A percentile compares a stretch with the other conserved stretches of the same genome.
Conservation (phyloP, 805 yeast species). For the Blastobotrys parvus region DNA sequence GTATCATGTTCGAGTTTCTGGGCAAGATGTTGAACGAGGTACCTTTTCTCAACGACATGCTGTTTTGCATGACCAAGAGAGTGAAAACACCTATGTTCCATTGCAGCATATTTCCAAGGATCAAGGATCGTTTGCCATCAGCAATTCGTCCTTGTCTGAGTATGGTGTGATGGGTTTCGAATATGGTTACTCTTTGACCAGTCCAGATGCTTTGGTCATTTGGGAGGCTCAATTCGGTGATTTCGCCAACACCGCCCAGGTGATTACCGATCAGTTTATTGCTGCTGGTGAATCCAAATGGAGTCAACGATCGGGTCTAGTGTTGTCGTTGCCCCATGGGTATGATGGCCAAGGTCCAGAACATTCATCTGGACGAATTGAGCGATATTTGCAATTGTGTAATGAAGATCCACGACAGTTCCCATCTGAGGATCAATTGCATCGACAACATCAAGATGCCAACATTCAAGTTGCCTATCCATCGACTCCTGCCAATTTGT, state of each 20-base stretch:
- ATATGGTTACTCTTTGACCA: slow-evolving; percentile 95
- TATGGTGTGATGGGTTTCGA: slow-evolving; percentile 99
- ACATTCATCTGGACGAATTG: slow-evolving; percentile 96
- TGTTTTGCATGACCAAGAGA: slow-evolving; percentile 90
- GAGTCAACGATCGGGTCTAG: slow-evolving; percentile 97
- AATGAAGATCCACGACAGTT: slow-evolving; percentile 92
- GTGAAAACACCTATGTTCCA: slow-evolving; percentile 79
- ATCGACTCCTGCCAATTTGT: slow-evolving; percentile 92
- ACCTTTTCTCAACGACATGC: slow-evolving; percentile 99
- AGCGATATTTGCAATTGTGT: slow-evolving; percentile 90
- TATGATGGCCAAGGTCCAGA: slow-evolving; percentile 99
- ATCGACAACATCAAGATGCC: slow-evolving; percentile 97
- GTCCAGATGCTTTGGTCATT: slow-evolving; percentile 93
- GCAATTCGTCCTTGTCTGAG: slow-evolving; percentile 94
- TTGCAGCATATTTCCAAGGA: slow-evolving; percentile 67
- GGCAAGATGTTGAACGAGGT: slow-evolving; percentile 99
- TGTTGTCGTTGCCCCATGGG: slow-evolving; percentile 95
- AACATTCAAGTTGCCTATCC: slow-evolving; percentile 98
- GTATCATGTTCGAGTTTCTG: slow-evolving; percentile 92
- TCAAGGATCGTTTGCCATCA: slow-evolving; percentile 73
- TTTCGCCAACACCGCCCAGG: slow-evolving; percentile 99
- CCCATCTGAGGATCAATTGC: slow-evolving; percentile 84
- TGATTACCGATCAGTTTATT: slow-evolving; percentile 90
- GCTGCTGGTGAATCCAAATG: slow-evolving; percentile 97
- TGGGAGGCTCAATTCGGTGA: slow-evolving; percentile 99